These are phyloP conservation scores for Terfezia claveryi DNA, from an alignment of 495 filamentous ascomycete genomes.

Conservation along the genomic window DNA sequence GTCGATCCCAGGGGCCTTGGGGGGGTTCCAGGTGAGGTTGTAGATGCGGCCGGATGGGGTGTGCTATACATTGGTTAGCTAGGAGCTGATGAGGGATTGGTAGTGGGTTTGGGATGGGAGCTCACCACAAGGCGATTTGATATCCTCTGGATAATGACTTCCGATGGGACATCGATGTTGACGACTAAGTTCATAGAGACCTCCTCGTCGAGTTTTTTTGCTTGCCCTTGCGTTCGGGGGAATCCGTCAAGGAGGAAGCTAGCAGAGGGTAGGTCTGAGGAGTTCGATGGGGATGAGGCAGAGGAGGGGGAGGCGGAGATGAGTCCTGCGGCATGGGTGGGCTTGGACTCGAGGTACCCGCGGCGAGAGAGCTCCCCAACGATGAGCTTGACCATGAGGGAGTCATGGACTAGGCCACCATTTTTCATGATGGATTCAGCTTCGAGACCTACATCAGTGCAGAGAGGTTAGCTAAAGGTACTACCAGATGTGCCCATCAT, in stretches of 20 bases:
- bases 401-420: conserved; percentile 67
- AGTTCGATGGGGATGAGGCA: conserved; percentile 12
- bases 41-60: conserved; percentile 79
- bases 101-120: conserved; percentile 23
- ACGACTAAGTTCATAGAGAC: conserved; percentile 70
- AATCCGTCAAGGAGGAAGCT: conserved; percentile 95
- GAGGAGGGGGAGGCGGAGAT: background rate
- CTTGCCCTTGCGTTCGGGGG: conserved; percentile 69
- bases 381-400: conserved; percentile 79
- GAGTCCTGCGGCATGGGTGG: conserved; percentile 6
- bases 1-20: conserved; percentile 55
- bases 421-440: conserved; percentile 69
- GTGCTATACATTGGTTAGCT: conserved; percentile 24
- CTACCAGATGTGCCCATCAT: background rate
- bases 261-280: conserved; percentile 48
- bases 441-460: conserved; percentile 42
- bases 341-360: conserved; percentile 45
- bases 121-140: conserved; percentile 57
- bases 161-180: conserved; percentile 27
- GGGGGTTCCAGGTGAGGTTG: conserved; percentile 70
- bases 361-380: conserved; percentile 60
- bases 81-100: no score
- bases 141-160: conserved; percentile 74
- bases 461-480: background rate
- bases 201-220: conserved; percentile 47